Evolutionary conservation across 1,284 basidiomycete species (phyloP), one percentile per base, ranked within the genome.

Genomic region (Ceratobasidium sp.): DNA sequence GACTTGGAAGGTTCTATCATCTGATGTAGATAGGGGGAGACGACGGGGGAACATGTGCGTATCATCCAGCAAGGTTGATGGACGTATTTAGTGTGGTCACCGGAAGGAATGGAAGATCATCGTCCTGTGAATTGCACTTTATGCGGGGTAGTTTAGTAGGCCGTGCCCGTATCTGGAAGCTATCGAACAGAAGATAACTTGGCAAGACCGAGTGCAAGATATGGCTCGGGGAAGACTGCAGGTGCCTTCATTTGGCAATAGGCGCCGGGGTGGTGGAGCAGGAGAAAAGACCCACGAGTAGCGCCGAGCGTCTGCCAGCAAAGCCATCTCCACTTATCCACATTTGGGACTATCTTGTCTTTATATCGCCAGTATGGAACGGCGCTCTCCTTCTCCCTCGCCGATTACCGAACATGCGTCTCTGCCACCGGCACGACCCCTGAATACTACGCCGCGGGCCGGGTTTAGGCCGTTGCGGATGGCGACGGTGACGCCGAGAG

Each of bases 401-500:
- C 69, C 69, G 13, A 51, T 58, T 45, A 4, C 68, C 2, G 49
- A 58, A 20, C 23, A 51, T 49, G 45, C 42, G 28, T 31, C 58
- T 33, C 28, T 74, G 31, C 58, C 42, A 28, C 15, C 39, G 45
- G 56, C 54, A 39, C 68, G 68, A 10, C 45, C 69, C 6, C 60
- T 74, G 2, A 74, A 74, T 20, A 33, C 69, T 1, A 28, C 69
- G 15, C 58, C 69, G 13, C 39, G 69, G 39, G 26, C 58, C 5
- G 69, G 69, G 1, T 74, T 74, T 28, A 3, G 58, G 33, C 69
- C 69, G 56, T 53, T 74, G 58, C 15, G 69, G 56, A 74, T 74
- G 69, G 69, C 69, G 23, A 63, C 69, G 28, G n/a, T 31, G 1
- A 33, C 58, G 1, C 56, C 69, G 7, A 58, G 60, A 42, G 26